A percentile compares a stretch with the other conserved stretches of the same genome.
These are phyloP conservation scores for Hymenotorrendiella dingleyae DNA, from an alignment of 2,329 filamentous ascomycete species.

Conservation along the genomic window DNA sequence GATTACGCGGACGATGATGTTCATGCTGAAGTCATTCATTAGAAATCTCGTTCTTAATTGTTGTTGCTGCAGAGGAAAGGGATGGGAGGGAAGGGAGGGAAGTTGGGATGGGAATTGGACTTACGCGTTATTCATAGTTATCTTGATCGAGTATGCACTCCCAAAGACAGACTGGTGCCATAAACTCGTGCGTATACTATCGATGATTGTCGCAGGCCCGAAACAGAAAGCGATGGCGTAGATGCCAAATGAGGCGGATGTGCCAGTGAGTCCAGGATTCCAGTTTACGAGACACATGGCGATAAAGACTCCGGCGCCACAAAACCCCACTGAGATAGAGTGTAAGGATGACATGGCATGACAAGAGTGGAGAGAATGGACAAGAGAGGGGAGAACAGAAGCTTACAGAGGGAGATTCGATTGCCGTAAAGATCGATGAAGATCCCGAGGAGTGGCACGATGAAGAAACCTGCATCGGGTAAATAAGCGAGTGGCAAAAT, in stretches of 20 bases:
- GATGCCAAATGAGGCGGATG: conserved; percentile 53
- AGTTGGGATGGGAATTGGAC: too few relatives aligned
- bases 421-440: conserved; percentile 53
- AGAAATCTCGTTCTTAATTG: conserved; percentile 1
- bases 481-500: not conserved
- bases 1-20: conserved; percentile 52
- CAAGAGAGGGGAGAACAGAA: not conserved
- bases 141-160: conserved; percentile 53
- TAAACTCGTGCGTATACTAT: conserved; percentile 53
- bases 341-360: too few relatives aligned
- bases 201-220: conserved; percentile 54
- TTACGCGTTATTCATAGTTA: conserved; percentile 53
- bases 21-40: too few relatives aligned
- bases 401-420: conserved; percentile 39
- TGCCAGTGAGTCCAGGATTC: conserved; percentile 42
- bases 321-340: conserved; percentile 32
- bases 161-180: conserved; percentile 57
- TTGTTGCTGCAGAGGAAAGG: not conserved
- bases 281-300: conserved; percentile 51
- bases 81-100: not conserved
- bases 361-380: too few relatives aligned
- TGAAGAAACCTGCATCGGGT: not conserved
- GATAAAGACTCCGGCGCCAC: conserved; percentile 44
- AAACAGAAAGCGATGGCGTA: conserved; percentile 50
- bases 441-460: conserved; percentile 38